A percentile compares a stretch with the other conserved stretches of the same genome.
Conservation (phyloP, 371 early-diverging fungal genomes). For the Mucor saturninus region DNA sequence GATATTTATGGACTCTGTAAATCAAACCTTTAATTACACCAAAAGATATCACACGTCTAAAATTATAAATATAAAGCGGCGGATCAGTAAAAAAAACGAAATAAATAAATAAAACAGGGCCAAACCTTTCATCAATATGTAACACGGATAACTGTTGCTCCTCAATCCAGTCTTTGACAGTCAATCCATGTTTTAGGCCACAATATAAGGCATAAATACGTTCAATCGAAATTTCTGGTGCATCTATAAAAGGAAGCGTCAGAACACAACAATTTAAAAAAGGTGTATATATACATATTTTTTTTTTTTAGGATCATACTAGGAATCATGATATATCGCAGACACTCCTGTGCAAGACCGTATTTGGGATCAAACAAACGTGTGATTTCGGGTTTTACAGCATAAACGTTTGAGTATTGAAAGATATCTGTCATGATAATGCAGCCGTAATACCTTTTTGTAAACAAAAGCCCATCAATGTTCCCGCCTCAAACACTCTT, state of each 20-base stretch:
- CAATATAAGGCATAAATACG: slow-evolving; percentile 77
- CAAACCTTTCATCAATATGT: slow-evolving; percentile 78
- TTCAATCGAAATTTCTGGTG: slow-evolving; percentile 53
- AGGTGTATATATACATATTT: neutral
- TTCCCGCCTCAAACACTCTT: too few species aligned
- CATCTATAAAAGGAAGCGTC: slow-evolving; percentile 16
- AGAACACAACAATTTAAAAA: slow-evolving; percentile 6
- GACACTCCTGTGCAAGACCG: slow-evolving; percentile 68
- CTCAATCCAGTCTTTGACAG: slow-evolving; percentile 78
- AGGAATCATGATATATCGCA: slow-evolving; percentile 65
- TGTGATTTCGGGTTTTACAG: slow-evolving; percentile 68
- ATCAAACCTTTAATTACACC: slow-evolving; percentile 82
- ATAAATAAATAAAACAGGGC: neutral
- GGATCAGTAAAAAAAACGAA: too few species aligned
- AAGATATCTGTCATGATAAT: slow-evolving; percentile 87
- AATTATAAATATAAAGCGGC: neutral
- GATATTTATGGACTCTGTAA: slow-evolving; percentile 84
- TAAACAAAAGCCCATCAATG: neutral
- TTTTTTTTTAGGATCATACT: slow-evolving; percentile 35
- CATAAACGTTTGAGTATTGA: slow-evolving; percentile 87
- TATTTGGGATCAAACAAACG: slow-evolving; percentile 63
- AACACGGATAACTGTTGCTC: slow-evolving; percentile 65
- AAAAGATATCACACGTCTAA: slow-evolving; percentile 81
- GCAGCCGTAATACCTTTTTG: slow-evolving; percentile 77
- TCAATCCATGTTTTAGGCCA: slow-evolving; percentile 71